These are phyloP conservation scores for Pleurotus tuoliensis DNA, from an alignment of 768 basidiomycete genomes.

Conservation along the genomic window DNA sequence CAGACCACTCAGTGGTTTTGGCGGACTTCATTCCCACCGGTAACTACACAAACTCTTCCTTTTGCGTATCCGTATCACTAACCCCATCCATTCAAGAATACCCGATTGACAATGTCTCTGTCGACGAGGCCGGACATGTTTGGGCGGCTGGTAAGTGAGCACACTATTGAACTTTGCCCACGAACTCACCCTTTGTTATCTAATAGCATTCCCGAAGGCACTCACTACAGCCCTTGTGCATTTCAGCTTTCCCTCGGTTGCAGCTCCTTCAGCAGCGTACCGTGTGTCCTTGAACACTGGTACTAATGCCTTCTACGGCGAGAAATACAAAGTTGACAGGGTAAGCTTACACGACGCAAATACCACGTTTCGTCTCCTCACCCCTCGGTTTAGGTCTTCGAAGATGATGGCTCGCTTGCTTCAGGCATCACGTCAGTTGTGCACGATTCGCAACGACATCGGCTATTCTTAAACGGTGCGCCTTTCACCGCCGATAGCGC, in stretches of 20 bases:
- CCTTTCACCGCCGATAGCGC: background rate
- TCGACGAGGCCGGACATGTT: constrained; percentile 56
- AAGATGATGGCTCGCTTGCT: constrained; percentile 58
- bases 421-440: constrained; percentile 55
- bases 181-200: background rate
- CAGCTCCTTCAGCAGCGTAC: constrained; percentile 45
- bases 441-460: constrained; percentile 46
- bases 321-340: constrained; percentile 58
- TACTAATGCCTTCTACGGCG: constrained; percentile 47
- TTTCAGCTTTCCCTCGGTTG: constrained; percentile 35
- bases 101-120: constrained; percentile 50
- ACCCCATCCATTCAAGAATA: background rate
- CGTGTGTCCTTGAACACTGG: constrained; percentile 53
- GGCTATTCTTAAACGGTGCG: constrained; percentile 59
- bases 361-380: background rate
- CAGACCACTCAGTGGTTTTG: constrained; percentile 54
- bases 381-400: constrained; percentile 46
- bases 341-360: constrained; percentile 23
- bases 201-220: constrained; percentile 40
- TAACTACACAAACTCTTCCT: constrained; percentile 18
- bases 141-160: constrained; percentile 54
- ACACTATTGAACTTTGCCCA: background rate
- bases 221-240: constrained; percentile 32
- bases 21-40: constrained; percentile 53
- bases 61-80: background rate